Evolutionary conservation across 2,329 filamentous ascomycete species (phyloP).

Genomic region (Fusarium redolens): DNA sequence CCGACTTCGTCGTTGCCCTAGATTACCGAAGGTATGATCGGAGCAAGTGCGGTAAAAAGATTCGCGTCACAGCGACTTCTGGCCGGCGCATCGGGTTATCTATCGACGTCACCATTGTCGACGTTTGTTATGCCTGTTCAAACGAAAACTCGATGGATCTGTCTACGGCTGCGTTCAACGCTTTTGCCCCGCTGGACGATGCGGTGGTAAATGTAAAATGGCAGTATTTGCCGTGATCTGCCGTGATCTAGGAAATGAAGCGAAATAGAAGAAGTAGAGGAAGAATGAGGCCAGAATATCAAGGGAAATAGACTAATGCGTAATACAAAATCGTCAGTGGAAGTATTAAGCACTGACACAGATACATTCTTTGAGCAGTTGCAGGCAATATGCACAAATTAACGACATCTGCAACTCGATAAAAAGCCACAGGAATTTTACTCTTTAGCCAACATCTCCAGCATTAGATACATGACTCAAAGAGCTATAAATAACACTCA

Average conservation of each 20-base stretch:
- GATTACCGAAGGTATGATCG: not conserved
- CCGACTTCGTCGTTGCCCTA: too few relatives aligned
- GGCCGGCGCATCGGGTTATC: not conserved
- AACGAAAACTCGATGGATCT: not conserved
- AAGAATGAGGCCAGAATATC: not conserved
- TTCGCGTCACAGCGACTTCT: not conserved
- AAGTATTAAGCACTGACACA: not conserved
- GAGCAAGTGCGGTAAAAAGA: not conserved
- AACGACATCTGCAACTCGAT: not conserved
- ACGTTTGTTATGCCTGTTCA: fast-evolving
- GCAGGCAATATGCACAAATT: not conserved
- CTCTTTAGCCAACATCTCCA: not conserved
- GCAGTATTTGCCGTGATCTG: not conserved
- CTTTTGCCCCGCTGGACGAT: fast-evolving
- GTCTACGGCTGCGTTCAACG: not conserved
- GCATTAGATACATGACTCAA: not conserved
- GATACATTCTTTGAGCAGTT: not conserved
- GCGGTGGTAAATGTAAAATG: fast-evolving
- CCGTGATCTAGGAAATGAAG: too few relatives aligned
- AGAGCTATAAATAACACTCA: not conserved
- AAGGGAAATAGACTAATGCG: not conserved
- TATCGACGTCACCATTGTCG: not conserved
- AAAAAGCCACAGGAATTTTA: not conserved
- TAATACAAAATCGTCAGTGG: not conserved
- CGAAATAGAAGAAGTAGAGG: not conserved